phyloP scores from a whole-genome alignment of 179 eudicot species.

The Amaranthus tricolor region DNA sequence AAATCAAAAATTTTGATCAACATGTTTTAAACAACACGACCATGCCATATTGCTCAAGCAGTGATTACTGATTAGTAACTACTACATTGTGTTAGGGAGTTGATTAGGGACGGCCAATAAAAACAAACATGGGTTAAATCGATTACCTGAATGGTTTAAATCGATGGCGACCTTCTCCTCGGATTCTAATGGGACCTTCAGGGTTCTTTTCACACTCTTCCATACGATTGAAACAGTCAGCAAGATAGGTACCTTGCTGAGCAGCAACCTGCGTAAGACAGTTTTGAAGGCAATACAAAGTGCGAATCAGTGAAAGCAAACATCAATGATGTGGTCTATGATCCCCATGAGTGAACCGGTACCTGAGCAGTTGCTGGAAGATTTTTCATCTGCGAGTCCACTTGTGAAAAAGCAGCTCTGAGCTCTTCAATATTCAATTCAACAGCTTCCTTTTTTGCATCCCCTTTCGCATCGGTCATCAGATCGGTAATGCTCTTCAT shows the following conservation, averaged over 20 bases:
- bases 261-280: constrained; percentile 70
- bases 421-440: constrained; percentile 83
- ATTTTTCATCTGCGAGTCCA: constrained; percentile 90
- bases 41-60: not conserved
- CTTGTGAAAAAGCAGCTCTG: constrained; percentile 72
- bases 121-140: not conserved
- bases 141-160: constrained; percentile 83
- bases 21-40: not conserved
- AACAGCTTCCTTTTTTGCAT: constrained; percentile 58
- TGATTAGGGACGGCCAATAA: not conserved
- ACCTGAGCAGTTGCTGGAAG: constrained; percentile 99
- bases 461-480: constrained; percentile 61
- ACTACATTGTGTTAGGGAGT: not conserved
- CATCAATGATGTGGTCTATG: not conserved
- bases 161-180: constrained; percentile 87
- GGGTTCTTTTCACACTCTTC: constrained; percentile 71
- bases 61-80: not conserved
- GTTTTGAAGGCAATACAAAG: constrained; percentile 2
- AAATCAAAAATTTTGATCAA: not conserved
- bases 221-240: constrained; percentile 93
- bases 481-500: constrained; percentile 69
- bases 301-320: not conserved
- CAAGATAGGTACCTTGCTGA: constrained; percentile 87
- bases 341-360: not conserved
- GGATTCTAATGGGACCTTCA: constrained; percentile 87